Evolutionary conservation across 148 eudicot species (phyloP).

Genomic region (Linanthus parryae): DNA sequence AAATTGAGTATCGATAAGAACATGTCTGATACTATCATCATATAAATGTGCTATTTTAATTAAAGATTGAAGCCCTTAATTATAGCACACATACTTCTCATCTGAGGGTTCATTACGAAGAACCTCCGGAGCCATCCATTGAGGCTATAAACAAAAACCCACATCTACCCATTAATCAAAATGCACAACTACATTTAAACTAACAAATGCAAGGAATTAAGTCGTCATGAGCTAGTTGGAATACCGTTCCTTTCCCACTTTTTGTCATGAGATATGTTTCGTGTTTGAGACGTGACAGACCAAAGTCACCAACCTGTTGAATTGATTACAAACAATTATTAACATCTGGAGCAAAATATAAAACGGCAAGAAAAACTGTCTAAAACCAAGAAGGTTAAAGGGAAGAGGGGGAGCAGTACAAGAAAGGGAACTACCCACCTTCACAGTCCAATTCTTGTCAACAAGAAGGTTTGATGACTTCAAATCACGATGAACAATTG

Average conservation of each 20-base stretch:
- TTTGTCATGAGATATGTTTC: conserved; percentile 69
- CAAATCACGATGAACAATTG: conserved; percentile 82
- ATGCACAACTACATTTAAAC: not conserved
- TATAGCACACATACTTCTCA: conserved; percentile 96
- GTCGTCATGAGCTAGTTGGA: not conserved
- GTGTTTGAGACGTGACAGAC: conserved; percentile 84
- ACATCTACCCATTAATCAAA: not conserved
- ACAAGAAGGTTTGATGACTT: conserved; percentile 94
- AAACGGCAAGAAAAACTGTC: not conserved
- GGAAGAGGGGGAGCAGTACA: not conserved
- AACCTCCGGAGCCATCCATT: conserved; percentile 99
- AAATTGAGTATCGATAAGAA: too few species aligned
- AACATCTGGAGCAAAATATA: not conserved
- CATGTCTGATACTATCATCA: too few species aligned
- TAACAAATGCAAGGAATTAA: not conserved
- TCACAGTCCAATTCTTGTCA: conserved; percentile 91
- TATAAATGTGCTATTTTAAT: too few species aligned
- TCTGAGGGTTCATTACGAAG: conserved; percentile 80
- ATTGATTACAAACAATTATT: not conserved
- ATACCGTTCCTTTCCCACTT: conserved; percentile 93
- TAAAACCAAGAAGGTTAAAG: conserved; percentile 3
- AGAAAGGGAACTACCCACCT: conserved; percentile 40
- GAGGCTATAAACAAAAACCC: conserved; percentile 52
- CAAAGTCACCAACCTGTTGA: conserved; percentile 89
- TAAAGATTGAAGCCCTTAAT: too few species aligned